Percentiles rank a stretch among this genome's conserved stretches.
Evolutionary conservation across 176 grass and related monocot species (phyloP).

Genomic region (Oryza meyeriana): DNA sequence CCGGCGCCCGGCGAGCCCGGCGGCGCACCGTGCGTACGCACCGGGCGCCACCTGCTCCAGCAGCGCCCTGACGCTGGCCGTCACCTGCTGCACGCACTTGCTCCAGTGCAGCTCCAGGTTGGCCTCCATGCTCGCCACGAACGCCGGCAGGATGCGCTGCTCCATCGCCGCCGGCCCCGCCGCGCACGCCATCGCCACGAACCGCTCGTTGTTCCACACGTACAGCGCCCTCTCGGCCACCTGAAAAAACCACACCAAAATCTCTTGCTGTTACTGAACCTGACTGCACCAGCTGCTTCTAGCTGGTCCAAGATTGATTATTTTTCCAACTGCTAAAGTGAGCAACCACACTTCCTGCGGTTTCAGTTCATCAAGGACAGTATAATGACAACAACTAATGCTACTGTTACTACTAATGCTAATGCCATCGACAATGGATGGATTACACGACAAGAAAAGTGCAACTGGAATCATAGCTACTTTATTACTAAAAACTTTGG

Average conservation of each 20-base stretch:
- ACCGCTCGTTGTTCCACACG: slow-evolving; percentile 83
- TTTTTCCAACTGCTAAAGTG: not conserved
- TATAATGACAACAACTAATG: not conserved
- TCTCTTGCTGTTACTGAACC: no score
- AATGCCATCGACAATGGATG: slow-evolving; percentile 3
- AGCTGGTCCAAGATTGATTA: not conserved
- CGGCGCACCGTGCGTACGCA: slow-evolving; percentile 51
- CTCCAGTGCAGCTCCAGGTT: slow-evolving; percentile 85
- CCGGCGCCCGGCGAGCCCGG: slow-evolving; percentile 29
- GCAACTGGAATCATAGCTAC: not conserved
- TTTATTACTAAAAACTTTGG: not conserved
- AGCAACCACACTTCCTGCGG: not conserved
- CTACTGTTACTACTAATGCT: not conserved
- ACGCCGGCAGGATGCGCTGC: slow-evolving; percentile 54
- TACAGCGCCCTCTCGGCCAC: slow-evolving; percentile 86
- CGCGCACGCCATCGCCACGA: slow-evolving; percentile 61
- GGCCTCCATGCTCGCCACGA: slow-evolving; percentile 58
- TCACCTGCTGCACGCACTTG: slow-evolving; percentile 77
- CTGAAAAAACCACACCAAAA: slow-evolving; percentile 12
- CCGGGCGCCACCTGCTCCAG: slow-evolving; percentile 53
- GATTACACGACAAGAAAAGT: slow-evolving; percentile 45
- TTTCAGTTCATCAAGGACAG: not conserved
- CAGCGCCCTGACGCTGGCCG: slow-evolving; percentile 56
- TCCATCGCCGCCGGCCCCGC: slow-evolving; percentile 33
- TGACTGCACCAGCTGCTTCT: no score